Percentiles rank a stretch among this genome's conserved stretches.
These are phyloP conservation scores for Pyronema domesticum DNA, from an alignment of 495 filamentous ascomycete genomes.

Conservation along the genomic window DNA sequence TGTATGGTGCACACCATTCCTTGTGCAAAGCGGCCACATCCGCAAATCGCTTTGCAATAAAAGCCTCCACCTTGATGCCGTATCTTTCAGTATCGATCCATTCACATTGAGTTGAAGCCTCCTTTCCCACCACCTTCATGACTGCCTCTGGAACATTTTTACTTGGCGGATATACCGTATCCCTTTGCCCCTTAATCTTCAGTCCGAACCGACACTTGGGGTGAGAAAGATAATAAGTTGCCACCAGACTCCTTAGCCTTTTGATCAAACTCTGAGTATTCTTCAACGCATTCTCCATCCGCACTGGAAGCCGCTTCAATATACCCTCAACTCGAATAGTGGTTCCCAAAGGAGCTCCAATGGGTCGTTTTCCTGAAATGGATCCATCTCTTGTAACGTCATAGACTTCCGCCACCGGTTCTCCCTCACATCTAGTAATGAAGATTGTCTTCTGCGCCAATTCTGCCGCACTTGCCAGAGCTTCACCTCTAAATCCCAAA, in stretches of 20 bases:
- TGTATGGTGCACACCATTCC: conserved; percentile 34
- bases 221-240: conserved; percentile 59
- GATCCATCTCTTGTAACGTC: conserved; percentile 37
- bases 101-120: conserved; percentile 39
- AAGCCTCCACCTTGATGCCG: conserved; percentile 32
- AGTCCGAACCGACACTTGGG: conserved; percentile 46
- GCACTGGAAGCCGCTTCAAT: conserved; percentile 55
- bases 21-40: conserved; percentile 36
- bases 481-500: conserved; percentile 77
- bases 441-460: conserved; percentile 46
- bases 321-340: conserved; percentile 52
- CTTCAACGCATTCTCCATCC: conserved; percentile 44
- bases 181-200: conserved; percentile 34
- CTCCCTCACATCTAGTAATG: conserved; percentile 52
- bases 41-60: conserved; percentile 40
- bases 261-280: conserved; percentile 40
- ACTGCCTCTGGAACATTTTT: conserved; percentile 46
- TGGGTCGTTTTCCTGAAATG: conserved; percentile 28
- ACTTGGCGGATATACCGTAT: conserved; percentile 51
- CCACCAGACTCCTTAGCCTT: conserved; percentile 49
- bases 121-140: conserved; percentile 50
- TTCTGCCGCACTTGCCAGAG: conserved; percentile 60
- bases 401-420: conserved; percentile 42
- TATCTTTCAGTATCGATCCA: conserved; percentile 23
- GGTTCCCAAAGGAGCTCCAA: conserved; percentile 50